Percentiles rank a stretch among this genome's conserved stretches.
Evolutionary conservation across 2,329 filamentous ascomycete genomes (phyloP).

Genomic region (Talaromyces sp.): DNA sequence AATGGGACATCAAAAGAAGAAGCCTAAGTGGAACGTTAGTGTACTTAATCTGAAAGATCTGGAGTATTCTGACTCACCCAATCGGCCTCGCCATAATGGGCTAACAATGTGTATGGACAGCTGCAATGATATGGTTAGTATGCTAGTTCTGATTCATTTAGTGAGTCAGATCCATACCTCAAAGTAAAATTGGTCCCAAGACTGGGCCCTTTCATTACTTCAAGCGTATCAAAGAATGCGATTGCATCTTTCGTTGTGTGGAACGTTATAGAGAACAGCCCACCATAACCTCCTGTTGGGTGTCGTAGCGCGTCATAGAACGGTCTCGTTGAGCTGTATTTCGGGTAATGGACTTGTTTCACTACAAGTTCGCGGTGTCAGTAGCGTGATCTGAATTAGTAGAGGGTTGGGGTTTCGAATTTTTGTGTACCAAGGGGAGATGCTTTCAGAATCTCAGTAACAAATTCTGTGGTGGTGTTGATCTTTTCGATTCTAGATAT

Average conservation of each 20-base stretch:
- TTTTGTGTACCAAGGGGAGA: constrained; percentile 47
- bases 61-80: constrained; percentile 57
- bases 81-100: constrained; percentile 86
- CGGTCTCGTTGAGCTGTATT: constrained; percentile 61
- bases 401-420: background rate
- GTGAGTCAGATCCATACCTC: constrained; percentile 36
- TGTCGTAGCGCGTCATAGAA: constrained; percentile 76
- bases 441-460: constrained; percentile 64
- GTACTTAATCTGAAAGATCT: background rate
- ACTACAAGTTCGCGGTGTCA: constrained; percentile 45
- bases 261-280: constrained; percentile 80
- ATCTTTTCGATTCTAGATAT: constrained; percentile 74
- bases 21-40: constrained; percentile 44
- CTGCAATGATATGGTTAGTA: constrained; percentile 32
- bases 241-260: constrained; percentile 64
- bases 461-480: constrained; percentile 77
- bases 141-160: background rate
- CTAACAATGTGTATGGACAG: constrained; percentile 84
- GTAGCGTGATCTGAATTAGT: background rate
- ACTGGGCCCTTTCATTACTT: constrained; percentile 89
- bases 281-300: constrained; percentile 77
- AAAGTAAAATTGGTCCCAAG: constrained; percentile 96
- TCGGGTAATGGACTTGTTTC: constrained; percentile 81
- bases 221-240: constrained; percentile 76
- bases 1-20: constrained; percentile 73